Evolutionary conservation across 768 basidiomycete genomes (phyloP), one percentile per base, ranked within the genome.

Genomic region (Suillus sp.): DNA sequence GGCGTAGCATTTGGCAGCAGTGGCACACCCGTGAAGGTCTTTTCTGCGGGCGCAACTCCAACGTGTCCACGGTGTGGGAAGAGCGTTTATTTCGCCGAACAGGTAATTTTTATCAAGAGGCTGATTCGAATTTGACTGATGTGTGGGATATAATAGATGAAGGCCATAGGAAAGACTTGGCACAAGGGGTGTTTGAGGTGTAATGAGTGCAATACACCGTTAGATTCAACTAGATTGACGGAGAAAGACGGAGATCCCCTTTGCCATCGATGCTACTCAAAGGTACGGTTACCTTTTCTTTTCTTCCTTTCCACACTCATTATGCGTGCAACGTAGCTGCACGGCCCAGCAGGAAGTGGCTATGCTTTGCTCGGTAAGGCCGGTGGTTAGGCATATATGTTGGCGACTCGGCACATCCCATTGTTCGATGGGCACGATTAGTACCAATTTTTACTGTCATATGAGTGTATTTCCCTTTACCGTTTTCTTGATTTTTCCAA

Each of bases 81-180:
- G 81, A 88, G 82, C 59, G 92, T 95, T 11, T 95, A 91, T 77
- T 93, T 94, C 70, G 92, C 92, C 16, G 92, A 94, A 73, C 91
- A 92, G 83, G 91, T 87, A 53, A 22, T 69, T 65, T 22, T 38
- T 25, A 20, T 9, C 32, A 6, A 48, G 32, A 16, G 45, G 20
- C 5, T 25, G 20, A n/a, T 22, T 30, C 51, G 22, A n/a, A 27
- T 50, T 58, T n/a, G 37, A 40, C 59, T 69, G 34, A 72, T 37
- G 4, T 11, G 18, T 61, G 50, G 20, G 11, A 51, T 42, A 42
- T 20, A 7, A 8, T 66, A 92, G 91, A 86, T 91, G 63, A 92
- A 91, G 74, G 92, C 92, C 1, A 82, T 91, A 16, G 90, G 90
- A 9, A 90, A 91, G 79, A 90, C 88, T 18, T 94, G 81, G 75